phyloP scores from a whole-genome alignment of 306 rosid genomes.

The Cercis canadensis region DNA sequence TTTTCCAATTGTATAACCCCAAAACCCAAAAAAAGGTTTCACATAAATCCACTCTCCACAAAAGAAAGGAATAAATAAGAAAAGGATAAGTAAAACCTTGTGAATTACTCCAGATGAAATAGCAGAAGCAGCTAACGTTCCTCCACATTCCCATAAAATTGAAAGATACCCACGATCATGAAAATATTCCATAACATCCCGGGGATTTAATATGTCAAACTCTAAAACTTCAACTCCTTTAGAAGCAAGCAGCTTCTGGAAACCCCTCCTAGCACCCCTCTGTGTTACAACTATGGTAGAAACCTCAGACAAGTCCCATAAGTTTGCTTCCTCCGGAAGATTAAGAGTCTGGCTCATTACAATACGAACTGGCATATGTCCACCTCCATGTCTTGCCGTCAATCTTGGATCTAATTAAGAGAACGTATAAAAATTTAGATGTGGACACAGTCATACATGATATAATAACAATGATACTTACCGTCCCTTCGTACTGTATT shows the following conservation, averaged over 20 bases:
- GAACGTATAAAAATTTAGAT: conserved; percentile 12
- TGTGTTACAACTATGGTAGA: conserved; percentile 91
- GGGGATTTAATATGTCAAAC: conserved; percentile 80
- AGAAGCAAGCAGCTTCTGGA: conserved; percentile 92
- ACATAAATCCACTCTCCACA: neutral
- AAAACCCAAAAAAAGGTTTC: neutral
- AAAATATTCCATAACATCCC: conserved; percentile 92
- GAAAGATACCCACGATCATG: conserved; percentile 92
- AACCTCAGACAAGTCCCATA: conserved; percentile 79
- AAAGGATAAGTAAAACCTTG: conserved; percentile 55
- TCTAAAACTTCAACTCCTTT: conserved; percentile 98
- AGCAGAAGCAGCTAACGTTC: conserved; percentile 93
- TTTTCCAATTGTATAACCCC: neutral
- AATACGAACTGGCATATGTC: conserved; percentile 81
- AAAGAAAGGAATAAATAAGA: neutral
- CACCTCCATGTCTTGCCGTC: conserved; percentile 95
- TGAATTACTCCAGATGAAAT: conserved; percentile 88
- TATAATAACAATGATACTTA: conserved; percentile 50
- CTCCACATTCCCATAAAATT: conserved; percentile 95
- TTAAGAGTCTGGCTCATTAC: conserved; percentile 78
- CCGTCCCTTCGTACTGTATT: conserved; percentile 86
- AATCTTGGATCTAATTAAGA: conserved; percentile 73
- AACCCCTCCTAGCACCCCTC: conserved; percentile 86
- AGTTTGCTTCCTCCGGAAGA: conserved; percentile 86
- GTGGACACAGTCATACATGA: conserved; percentile 21